These are phyloP conservation scores for Nicotiana sylvestris DNA, from an alignment of 257 asterid genomes.

Conservation along the genomic window DNA sequence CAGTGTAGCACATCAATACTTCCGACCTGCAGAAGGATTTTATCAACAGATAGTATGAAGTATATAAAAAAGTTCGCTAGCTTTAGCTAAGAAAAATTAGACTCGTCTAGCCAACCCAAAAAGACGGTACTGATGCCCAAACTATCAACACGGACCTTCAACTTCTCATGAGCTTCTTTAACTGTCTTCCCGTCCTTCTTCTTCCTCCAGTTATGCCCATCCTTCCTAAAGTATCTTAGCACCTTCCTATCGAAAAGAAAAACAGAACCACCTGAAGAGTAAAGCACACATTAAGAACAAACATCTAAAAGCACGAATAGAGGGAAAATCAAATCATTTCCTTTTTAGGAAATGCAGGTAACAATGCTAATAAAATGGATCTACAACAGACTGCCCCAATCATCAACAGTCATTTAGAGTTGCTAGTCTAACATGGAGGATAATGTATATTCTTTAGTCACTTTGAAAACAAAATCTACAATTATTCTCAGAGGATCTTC, in stretches of 20 bases:
- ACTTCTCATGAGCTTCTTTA: constrained; percentile 96
- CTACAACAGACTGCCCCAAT: background rate
- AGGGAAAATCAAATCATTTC: background rate
- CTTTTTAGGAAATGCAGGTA: background rate
- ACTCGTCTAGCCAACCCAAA: background rate
- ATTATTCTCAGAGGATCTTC: background rate
- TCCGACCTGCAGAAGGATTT: constrained; percentile 64
- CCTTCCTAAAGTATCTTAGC: constrained; percentile 88
- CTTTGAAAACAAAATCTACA: constrained; percentile 6
- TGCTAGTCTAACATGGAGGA: background rate
- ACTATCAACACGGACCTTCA: constrained; percentile 58
- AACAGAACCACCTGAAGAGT: constrained; percentile 86
- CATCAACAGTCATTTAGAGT: background rate
- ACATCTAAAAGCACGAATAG: background rate
- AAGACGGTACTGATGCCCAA: background rate
- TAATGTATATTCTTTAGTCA: background rate
- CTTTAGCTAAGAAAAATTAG: background rate
- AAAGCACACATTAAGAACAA: constrained; percentile 18
- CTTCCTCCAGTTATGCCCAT: constrained; percentile 96
- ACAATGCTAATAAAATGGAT: background rate
- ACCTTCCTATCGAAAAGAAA: constrained; percentile 93
- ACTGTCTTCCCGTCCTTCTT: constrained; percentile 96
- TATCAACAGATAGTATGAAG: constrained; percentile 16
- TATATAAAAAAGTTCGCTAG: background rate
- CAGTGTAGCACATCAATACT: constrained; percentile 95